phyloP scores from a whole-genome alignment of 1,139 yeast genomes.

The Torulaspora pretoriensis region DNA sequence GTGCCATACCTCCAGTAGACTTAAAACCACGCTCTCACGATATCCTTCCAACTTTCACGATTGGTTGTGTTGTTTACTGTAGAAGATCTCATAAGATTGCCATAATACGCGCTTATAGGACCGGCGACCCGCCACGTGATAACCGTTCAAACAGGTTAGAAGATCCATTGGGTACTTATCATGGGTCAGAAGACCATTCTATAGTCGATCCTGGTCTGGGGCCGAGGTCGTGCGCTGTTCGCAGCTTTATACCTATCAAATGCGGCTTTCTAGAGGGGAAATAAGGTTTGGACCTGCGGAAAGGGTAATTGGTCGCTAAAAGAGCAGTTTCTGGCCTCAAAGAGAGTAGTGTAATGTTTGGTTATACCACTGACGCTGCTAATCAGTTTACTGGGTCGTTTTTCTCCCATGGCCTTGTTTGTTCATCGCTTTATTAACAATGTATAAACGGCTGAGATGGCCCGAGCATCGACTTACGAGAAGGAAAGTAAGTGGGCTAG shows the following conservation, averaged over 20 bases:
- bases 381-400: neutral
- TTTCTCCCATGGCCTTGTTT: neutral
- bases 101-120: neutral
- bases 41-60: neutral
- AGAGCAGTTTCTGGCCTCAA: too few species aligned
- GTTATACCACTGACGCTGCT: too few species aligned
- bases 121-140: neutral
- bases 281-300: too few species aligned
- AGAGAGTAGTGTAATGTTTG: too few species aligned
- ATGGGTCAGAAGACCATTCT: too few species aligned
- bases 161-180: neutral
- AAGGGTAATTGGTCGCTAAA: too few species aligned
- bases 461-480: neutral
- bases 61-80: constrained; percentile 5
- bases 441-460: neutral
- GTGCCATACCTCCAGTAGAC: constrained; percentile 13
- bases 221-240: too few species aligned
- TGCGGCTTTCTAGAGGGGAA: too few species aligned
- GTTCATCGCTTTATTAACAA: constrained; percentile 2
- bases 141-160: neutral
- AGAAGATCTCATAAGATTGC: constrained; percentile 2
- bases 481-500: neutral
- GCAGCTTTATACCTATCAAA: too few species aligned
- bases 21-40: neutral
- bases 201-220: too few species aligned